Conservation (phyloP, 805 yeast species). For the Myxozyma neotropica region DNA sequence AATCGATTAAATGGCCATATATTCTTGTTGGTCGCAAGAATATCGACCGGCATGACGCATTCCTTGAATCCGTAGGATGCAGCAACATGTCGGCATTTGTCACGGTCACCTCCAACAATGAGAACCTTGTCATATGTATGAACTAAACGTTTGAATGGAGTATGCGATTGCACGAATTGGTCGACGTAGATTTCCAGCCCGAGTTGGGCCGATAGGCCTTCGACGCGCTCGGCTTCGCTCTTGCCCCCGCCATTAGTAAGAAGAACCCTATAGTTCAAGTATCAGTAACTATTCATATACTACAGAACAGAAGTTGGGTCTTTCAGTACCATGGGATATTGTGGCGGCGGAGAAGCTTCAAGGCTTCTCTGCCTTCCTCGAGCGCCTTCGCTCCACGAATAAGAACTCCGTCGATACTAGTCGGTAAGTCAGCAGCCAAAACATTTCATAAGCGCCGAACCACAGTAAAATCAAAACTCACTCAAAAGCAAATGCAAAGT, state of each 20-base stretch:
- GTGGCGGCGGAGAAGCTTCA: constrained; percentile 53
- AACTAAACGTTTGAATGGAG: constrained; percentile 71
- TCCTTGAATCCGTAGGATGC: constrained; percentile 68
- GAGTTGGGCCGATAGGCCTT: constrained; percentile 52
- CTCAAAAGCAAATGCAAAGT: constrained; percentile 32
- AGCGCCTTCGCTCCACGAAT: constrained; percentile 72
- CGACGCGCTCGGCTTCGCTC: constrained; percentile 62
- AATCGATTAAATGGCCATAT: constrained; percentile 72
- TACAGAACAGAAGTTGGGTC: constrained; percentile 51
- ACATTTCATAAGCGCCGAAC: too few relatives aligned
- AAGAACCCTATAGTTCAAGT: constrained; percentile 60
- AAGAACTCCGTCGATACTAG: constrained; percentile 79
- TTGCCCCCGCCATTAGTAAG: constrained; percentile 92
- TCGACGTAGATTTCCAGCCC: constrained; percentile 52
- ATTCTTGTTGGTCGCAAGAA: constrained; percentile 56
- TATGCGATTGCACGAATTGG: constrained; percentile 84
- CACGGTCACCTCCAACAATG: constrained; percentile 81
- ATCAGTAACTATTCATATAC: constrained; percentile 51
- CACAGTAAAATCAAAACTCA: background rate
- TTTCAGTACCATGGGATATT: constrained; percentile 57
- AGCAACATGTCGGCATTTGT: constrained; percentile 73
- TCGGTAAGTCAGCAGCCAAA: background rate
- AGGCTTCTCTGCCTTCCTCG: constrained; percentile 63
- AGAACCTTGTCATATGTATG: constrained; percentile 61
- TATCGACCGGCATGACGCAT: constrained; percentile 73